phyloP scores from a whole-genome alignment of 768 basidiomycete species.

The Termitomyces sp. region DNA sequence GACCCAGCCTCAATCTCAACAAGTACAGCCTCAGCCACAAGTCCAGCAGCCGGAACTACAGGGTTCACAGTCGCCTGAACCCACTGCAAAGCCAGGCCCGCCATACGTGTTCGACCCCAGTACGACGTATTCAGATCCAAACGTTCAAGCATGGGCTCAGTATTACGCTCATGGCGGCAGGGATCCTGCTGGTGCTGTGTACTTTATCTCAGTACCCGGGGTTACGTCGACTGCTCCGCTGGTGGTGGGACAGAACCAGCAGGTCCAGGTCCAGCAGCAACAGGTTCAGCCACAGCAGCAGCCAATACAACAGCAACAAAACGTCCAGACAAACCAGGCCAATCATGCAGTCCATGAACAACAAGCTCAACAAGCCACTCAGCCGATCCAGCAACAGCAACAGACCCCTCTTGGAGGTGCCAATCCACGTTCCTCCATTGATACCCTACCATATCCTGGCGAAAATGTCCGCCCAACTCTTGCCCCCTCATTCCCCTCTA shows the following conservation, averaged over 20 bases:
- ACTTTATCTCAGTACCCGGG: conserved; percentile 76
- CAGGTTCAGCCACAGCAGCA: conserved; percentile 12
- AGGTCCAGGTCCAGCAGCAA: conserved; percentile 11
- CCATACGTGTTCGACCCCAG: conserved; percentile 61
- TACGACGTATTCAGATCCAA: conserved; percentile 67
- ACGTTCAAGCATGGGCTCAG: conserved; percentile 82
- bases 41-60: conserved; percentile 13
- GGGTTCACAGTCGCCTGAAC: conserved; percentile 18
- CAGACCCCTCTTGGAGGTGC: neutral
- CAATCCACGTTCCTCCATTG: conserved; percentile 1
- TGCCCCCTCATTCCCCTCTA: neutral
- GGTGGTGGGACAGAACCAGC: conserved; percentile 12
- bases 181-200: conserved; percentile 71
- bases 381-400: conserved; percentile 8
- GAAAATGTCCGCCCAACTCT: conserved; percentile 2
- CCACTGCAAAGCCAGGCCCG: conserved; percentile 30
- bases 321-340: conserved; percentile 2
- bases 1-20: conserved; percentile 19
- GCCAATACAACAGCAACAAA: conserved; percentile 6
- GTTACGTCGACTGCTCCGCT: conserved; percentile 41
- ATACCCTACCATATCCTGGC: conserved; percentile 17
- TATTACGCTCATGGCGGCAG: conserved; percentile 80
- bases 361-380: neutral
- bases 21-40: conserved; percentile 18
- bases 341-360: conserved; percentile 2